A percentile compares a stretch with the other conserved stretches of the same genome.
phyloP scores from a whole-genome alignment of 2,329 filamentous ascomycete genomes.

The Neopestalotiopsis sp. region DNA sequence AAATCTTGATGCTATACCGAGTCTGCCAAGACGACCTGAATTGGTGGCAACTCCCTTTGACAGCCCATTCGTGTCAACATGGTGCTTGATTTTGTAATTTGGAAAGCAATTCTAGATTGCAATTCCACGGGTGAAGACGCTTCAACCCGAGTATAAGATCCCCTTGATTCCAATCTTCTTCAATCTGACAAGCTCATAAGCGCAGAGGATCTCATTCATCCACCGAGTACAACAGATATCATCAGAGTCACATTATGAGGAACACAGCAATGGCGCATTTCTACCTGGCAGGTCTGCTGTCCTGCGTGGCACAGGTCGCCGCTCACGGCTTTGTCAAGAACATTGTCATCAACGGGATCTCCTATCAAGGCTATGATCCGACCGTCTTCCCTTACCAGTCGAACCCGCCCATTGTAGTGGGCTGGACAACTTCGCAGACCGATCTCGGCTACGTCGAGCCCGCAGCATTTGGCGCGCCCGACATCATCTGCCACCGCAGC shows the following conservation, averaged over 20 bases:
- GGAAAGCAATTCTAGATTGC: neutral
- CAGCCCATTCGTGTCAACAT: neutral
- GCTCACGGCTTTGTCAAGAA: conserved; percentile 36
- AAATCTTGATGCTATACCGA: neutral
- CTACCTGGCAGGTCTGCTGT: conserved; percentile 19
- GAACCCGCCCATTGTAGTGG: conserved; percentile 34
- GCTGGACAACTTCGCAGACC: conserved; percentile 37
- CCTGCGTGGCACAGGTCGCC: conserved; percentile 26
- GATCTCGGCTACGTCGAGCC: conserved; percentile 54
- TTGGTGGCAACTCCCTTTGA: neutral
- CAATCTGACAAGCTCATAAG: neutral
- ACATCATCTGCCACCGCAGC: conserved; percentile 56
- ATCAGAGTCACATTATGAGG: neutral
- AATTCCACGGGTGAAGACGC: neutral
- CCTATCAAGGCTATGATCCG: conserved; percentile 34
- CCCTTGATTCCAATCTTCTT: neutral
- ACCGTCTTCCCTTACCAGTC: conserved; percentile 26
- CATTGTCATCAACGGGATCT: conserved; percentile 32
- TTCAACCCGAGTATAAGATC: neutral
- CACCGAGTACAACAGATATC: neutral
- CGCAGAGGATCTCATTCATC: neutral
- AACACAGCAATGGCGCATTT: neutral
- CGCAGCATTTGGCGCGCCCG: conserved; percentile 42
- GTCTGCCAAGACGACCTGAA: neutral
- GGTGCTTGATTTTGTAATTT: neutral